Evolutionary conservation across 2,329 filamentous ascomycete species (phyloP), one percentile per base, ranked within the genome.

Genomic region (Plenodomus lindquistii): DNA sequence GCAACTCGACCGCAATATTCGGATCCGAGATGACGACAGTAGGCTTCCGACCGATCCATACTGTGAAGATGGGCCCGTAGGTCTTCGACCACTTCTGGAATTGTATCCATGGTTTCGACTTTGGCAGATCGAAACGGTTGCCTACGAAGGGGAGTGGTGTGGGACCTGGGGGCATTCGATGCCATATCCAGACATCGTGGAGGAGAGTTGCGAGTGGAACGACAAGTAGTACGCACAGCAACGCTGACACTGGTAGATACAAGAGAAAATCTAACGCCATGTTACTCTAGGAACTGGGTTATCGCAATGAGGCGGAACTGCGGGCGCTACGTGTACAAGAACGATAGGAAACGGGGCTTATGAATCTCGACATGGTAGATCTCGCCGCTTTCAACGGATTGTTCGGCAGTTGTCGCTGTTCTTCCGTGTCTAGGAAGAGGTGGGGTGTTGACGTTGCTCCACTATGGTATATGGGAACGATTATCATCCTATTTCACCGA

Each of bases 21-120:
- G 75, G 75, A 51, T 79, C 76, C 0, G 72, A 77, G 41, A 79
- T 66, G 42, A 79, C 65, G 4, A 79, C 50, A 0, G 75, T 77
- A 2, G 76, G 75, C 10, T 67, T 71, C n/a, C 75, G 66, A 0
- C 76, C 76, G 20, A 78, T 73, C 76, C 76, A 78, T 50, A 79
- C 69, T 2, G 77, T 79, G 59, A 75, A 78, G 40, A 79, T 77
- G 3, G 75, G 74, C 0, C 77, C 77, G 51, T 79, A 79, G 19
- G 36, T 59, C 38, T 72, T 67, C 9, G 73, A 73, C 76, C 75
- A 78, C 45, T 73, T 59, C 52, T 77, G 63, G 60, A 79, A 69
- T 42, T 69, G 63, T 40, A 68, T 56, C 68, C 68, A 71, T 35
- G 67, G 67, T 37, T 62, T 57, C n/a, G 64, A 60, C 37, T 62